phyloP scores from a whole-genome alignment of 768 basidiomycete genomes.

The Naganishia friedmannii region DNA sequence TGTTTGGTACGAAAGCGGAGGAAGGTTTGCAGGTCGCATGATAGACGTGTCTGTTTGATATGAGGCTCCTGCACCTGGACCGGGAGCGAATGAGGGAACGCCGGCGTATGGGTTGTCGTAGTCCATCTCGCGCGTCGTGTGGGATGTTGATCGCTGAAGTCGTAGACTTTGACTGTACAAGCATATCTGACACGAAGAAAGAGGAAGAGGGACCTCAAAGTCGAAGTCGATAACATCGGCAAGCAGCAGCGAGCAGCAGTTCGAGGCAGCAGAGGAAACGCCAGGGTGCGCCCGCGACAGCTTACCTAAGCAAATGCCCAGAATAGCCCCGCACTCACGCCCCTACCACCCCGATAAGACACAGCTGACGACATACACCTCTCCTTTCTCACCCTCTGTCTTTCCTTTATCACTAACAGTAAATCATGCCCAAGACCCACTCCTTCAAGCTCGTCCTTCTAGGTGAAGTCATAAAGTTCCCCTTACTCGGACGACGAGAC shows the following conservation, averaged over 20 bases:
- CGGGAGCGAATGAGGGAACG: background rate
- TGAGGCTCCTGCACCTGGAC: background rate
- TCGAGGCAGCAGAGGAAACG: too few species aligned
- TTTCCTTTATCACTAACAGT: background rate
- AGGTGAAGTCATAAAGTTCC: conserved; percentile 67
- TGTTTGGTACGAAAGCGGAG: conserved; percentile 10
- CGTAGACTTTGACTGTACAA: background rate
- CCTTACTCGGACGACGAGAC: conserved; percentile 81
- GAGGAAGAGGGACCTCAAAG: background rate
- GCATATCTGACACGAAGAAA: background rate
- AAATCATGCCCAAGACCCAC: conserved; percentile 15
- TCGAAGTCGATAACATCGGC: too few species aligned
- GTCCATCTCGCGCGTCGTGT: background rate
- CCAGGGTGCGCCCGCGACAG: too few species aligned
- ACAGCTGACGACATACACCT: background rate
- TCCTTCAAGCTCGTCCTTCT: conserved; percentile 91
- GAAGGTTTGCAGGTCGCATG: conserved; percentile 18
- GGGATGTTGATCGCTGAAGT: background rate
- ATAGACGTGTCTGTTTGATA: conserved; percentile 16
- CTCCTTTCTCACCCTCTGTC: background rate
- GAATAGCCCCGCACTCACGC: too few species aligned
- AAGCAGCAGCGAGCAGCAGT: too few species aligned
- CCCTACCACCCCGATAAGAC: background rate
- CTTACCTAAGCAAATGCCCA: too few species aligned
- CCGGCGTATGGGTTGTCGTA: conserved; percentile 16